phyloP scores from a whole-genome alignment of 148 eudicot species.

The Persicaria maculosa region DNA sequence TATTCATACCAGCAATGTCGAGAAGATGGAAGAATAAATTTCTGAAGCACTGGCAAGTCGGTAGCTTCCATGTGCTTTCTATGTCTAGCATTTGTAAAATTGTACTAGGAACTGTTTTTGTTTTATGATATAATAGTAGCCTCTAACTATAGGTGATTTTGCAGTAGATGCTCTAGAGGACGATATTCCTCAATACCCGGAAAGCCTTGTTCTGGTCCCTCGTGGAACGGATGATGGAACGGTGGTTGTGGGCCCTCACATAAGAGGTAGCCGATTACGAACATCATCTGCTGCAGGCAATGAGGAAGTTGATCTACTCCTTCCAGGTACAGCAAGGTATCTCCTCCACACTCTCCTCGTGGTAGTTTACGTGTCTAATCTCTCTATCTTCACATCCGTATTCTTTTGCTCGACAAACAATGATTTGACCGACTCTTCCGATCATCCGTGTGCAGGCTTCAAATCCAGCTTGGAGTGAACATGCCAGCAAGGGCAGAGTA shows the following conservation, averaged over 20 bases:
- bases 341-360: neutral
- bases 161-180: slow-evolving; percentile 69
- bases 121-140: neutral
- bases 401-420: too few relatives aligned
- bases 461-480: slow-evolving; percentile 94
- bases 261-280: slow-evolving; percentile 80
- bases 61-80: neutral
- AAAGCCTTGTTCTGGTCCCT: slow-evolving; percentile 93
- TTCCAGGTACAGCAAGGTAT: slow-evolving; percentile 99
- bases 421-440: neutral
- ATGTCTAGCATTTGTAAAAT: neutral
- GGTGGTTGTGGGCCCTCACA: slow-evolving; percentile 77
- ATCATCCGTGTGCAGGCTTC: slow-evolving; percentile 42
- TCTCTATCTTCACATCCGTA: too few relatives aligned
- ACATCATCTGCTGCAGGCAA: slow-evolving; percentile 79
- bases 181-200: slow-evolving; percentile 57
- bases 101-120: neutral
- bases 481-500: slow-evolving; percentile 95
- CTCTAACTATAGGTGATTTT: neutral
- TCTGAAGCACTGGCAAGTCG: neutral
- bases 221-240: slow-evolving; percentile 59
- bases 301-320: slow-evolving; percentile 97
- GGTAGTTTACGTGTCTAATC: too few relatives aligned
- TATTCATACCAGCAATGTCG: neutral
- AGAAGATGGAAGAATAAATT: neutral